phyloP scores from a whole-genome alignment of 352 stramenopile species.

The Phytophthora multivora region DNA sequence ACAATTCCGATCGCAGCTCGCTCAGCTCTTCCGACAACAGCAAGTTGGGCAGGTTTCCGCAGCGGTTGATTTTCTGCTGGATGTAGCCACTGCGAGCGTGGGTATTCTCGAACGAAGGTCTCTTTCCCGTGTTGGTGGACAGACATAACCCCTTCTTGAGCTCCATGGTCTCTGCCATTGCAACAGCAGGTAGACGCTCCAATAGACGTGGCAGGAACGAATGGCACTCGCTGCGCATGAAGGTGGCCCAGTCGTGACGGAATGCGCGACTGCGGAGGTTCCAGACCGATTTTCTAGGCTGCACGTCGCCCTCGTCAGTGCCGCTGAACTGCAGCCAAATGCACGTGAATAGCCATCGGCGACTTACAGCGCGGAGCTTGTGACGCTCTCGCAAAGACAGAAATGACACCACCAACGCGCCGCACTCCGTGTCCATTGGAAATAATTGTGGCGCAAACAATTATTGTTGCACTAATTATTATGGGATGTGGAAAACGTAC shows the following conservation, averaged over 20 bases:
- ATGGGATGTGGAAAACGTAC: too few species aligned
- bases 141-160: constrained; percentile 63
- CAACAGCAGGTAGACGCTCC: constrained; percentile 31
- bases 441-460: constrained; percentile 1
- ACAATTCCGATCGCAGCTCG: constrained; percentile 56
- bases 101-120: constrained; percentile 65
- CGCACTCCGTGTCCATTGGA: constrained; percentile 46
- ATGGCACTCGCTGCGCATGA: constrained; percentile 44
- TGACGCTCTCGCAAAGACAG: constrained; percentile 46
- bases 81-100: constrained; percentile 70
- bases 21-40: constrained; percentile 58
- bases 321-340: constrained; percentile 45
- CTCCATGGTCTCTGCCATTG: constrained; percentile 47
- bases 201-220: constrained; percentile 48
- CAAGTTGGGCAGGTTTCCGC: constrained; percentile 65
- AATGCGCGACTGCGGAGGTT: constrained; percentile 60
- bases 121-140: constrained; percentile 68
- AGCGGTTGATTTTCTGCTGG: constrained; percentile 71
- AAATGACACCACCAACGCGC: constrained; percentile 41
- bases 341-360: constrained; percentile 64
- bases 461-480: constrained; percentile 8
- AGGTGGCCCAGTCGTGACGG: constrained; percentile 59
- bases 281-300: constrained; percentile 56
- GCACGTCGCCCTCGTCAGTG: constrained; percentile 5
- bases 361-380: constrained; percentile 51